Percentiles rank a stretch among this genome's conserved stretches.
Conservation (phyloP, 2,329 filamentous ascomycete genomes). For the Diplodia sapinea region DNA sequence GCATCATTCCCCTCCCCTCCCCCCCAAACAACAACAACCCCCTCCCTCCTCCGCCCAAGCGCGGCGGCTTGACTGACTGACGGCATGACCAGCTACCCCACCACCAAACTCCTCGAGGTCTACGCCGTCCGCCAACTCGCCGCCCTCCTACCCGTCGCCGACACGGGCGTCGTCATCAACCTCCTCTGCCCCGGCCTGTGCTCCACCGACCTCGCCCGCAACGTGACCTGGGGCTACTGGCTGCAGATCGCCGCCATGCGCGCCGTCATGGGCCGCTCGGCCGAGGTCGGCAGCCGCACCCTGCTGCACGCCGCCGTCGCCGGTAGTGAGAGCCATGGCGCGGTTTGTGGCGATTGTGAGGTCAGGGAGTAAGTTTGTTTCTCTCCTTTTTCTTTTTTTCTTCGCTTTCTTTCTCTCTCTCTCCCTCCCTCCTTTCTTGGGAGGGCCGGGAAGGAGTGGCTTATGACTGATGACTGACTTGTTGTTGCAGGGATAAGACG, state of each 20-base stretch:
- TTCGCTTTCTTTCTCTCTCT: too few species aligned
- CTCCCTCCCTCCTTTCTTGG: too few species aligned
- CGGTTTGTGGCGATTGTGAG: constrained; percentile 36
- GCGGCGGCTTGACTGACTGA: too few species aligned
- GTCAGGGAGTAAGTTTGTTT: too few species aligned
- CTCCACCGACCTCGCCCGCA: constrained; percentile 39
- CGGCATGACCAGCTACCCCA: constrained; percentile 34
- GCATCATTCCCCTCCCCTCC: too few species aligned
- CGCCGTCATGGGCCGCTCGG: constrained; percentile 34
- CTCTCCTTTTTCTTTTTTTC: too few species aligned
- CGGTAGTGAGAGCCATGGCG: constrained; percentile 36
- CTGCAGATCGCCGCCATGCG: constrained; percentile 2
- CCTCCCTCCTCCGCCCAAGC: too few species aligned
- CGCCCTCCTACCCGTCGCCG: constrained; percentile 31
- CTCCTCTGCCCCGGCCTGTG: constrained; percentile 45
- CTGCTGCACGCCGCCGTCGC: constrained; percentile 37
- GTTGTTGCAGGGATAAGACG: constrained; percentile 11
- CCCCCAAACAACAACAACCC: too few species aligned
- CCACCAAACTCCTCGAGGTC: constrained; percentile 45
- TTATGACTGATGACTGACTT: background rate
- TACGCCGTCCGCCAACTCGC: constrained; percentile 39
- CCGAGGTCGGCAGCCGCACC: constrained; percentile 37
- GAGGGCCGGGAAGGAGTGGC: too few species aligned
- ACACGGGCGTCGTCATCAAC: constrained; percentile 43
- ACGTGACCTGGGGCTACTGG: constrained; percentile 25